These are phyloP conservation scores for Maudiozyma serrabonitensis DNA, from an alignment of 805 yeast genomes.

Conservation along the genomic window DNA sequence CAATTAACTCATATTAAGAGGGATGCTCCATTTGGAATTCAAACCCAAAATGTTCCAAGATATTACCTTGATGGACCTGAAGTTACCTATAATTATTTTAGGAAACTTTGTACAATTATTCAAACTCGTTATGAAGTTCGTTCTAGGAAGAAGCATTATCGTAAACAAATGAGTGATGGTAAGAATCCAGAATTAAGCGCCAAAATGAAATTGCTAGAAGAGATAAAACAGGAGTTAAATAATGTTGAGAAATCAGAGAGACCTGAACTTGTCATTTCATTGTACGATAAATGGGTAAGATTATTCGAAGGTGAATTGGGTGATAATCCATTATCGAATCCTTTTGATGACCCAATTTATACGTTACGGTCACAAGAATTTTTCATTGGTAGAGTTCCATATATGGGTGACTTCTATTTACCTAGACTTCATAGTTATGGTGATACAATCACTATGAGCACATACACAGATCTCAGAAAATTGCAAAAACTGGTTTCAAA, in stretches of 20 bases:
- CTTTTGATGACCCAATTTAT: conserved; percentile 18
- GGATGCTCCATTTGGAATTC: conserved; percentile 18
- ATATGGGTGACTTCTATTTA: conserved; percentile 22
- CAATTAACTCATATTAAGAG: conserved; percentile 17
- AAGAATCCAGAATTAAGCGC: conserved; percentile 10
- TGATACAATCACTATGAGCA: conserved; percentile 6
- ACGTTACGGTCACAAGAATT: conserved; percentile 19
- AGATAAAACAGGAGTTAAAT: conserved; percentile 8
- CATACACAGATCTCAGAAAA: conserved; percentile 13
- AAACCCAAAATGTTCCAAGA: conserved; percentile 19
- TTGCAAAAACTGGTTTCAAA: conserved; percentile 8
- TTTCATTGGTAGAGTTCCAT: conserved; percentile 20
- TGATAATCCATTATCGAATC: conserved; percentile 17
- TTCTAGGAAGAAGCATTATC: conserved; percentile 15
- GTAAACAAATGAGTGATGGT: conserved; percentile 13
- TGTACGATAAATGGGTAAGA: conserved; percentile 14
- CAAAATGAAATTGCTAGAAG: conserved; percentile 9
- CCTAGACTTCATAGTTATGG: conserved; percentile 21
- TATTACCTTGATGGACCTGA: conserved; percentile 14
- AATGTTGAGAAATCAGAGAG: conserved; percentile 6
- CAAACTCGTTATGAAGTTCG: conserved; percentile 13
- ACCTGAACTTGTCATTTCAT: conserved; percentile 2
- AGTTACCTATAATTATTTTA: conserved; percentile 10
- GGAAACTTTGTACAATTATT: conserved; percentile 12
- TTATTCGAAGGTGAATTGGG: conserved; percentile 16